These are phyloP conservation scores for Lentinula sp. DNA, from an alignment of 768 basidiomycete genomes.

Conservation along the genomic window DNA sequence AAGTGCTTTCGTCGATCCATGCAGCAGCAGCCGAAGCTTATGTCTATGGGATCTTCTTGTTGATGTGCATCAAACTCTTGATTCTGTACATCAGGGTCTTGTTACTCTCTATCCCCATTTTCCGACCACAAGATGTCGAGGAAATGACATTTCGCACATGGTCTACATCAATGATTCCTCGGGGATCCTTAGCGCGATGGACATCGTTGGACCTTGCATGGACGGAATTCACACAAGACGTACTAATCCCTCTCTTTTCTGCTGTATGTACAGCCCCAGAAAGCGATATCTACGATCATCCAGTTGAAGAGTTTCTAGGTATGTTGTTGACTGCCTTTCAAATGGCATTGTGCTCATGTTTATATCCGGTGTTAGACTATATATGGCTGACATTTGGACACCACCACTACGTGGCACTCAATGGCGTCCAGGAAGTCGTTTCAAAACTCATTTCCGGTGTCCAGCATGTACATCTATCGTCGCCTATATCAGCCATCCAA, in stretches of 20 bases:
- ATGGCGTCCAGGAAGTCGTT: conserved; percentile 58
- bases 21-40: conserved; percentile 16
- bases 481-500: conserved; percentile 40
- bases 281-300: conserved; percentile 48
- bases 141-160: conserved; percentile 45
- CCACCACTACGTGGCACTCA: conserved; percentile 57
- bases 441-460: conserved; percentile 37
- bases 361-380: conserved; percentile 42
- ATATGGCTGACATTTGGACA: conserved; percentile 63
- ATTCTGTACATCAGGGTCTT: conserved; percentile 42
- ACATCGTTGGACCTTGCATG: conserved; percentile 45
- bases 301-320: conserved; percentile 64
- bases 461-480: conserved; percentile 47
- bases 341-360: neutral
- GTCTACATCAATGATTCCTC: conserved; percentile 36
- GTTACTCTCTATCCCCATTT: conserved; percentile 35
- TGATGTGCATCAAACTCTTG: conserved; percentile 35
- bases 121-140: conserved; percentile 20
- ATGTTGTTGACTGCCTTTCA: conserved; percentile 13
- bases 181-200: conserved; percentile 28
- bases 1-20: conserved; percentile 13
- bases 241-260: conserved; percentile 63
- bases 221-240: conserved; percentile 42
- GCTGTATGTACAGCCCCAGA: conserved; percentile 65
- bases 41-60: conserved; percentile 30